Evolutionary conservation across 345 rosid species (phyloP).

Genomic region (Corymbia maculata): DNA sequence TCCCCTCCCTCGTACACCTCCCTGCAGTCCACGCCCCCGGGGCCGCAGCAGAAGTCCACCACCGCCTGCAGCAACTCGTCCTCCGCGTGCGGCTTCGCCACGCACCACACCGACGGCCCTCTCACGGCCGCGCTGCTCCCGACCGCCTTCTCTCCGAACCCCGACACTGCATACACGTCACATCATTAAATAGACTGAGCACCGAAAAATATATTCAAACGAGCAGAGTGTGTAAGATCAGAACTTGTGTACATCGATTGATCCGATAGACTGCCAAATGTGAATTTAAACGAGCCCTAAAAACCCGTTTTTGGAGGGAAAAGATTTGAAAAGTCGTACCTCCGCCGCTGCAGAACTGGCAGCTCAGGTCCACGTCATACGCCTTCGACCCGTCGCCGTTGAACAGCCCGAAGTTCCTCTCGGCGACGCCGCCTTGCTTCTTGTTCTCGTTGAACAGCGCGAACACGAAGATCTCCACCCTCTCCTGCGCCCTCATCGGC

Average conservation of each 20-base stretch:
- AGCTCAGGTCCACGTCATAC: slow-evolving; percentile 49
- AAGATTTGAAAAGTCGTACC: background rate
- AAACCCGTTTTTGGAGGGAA: background rate
- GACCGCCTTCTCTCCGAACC: slow-evolving; percentile 15
- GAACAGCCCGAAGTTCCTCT: slow-evolving; percentile 56
- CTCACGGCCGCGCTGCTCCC: slow-evolving; percentile 10
- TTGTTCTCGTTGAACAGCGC: slow-evolving; percentile 66
- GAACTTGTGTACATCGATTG: too few species aligned
- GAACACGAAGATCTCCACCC: slow-evolving; percentile 36
- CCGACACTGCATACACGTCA: slow-evolving; percentile 7
- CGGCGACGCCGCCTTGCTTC: slow-evolving; percentile 33
- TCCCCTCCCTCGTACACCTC: slow-evolving; percentile 35
- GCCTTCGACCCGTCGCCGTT: slow-evolving; percentile 53
- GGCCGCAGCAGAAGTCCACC: slow-evolving; percentile 51
- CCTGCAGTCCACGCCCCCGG: slow-evolving; percentile 65
- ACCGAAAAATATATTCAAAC: too few species aligned
- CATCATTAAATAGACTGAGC: background rate
- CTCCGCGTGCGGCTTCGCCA: slow-evolving; percentile 60
- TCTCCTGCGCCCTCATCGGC: slow-evolving; percentile 40
- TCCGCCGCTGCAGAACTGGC: slow-evolving; percentile 37
- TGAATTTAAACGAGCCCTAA: too few species aligned
- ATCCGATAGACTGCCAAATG: too few species aligned
- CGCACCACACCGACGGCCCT: slow-evolving; percentile 69
- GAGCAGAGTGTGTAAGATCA: too few species aligned
- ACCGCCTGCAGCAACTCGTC: slow-evolving; percentile 50